Conservation (phyloP, 176 grass and related monocot species). For the Puccinellia tenuiflora region DNA sequence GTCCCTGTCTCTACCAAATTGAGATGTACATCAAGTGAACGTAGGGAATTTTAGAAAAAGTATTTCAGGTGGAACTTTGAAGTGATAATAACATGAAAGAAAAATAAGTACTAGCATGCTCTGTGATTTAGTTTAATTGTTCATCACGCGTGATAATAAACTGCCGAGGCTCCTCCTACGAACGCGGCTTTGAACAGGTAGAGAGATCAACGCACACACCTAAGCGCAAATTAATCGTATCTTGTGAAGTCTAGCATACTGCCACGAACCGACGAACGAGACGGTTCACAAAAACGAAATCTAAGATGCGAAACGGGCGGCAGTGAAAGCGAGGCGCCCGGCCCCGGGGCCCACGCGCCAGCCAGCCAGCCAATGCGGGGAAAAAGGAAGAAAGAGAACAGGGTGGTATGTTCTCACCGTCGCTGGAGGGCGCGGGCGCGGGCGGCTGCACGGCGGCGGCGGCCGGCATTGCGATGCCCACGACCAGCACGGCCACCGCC, state of each 20-base stretch:
- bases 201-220: neutral
- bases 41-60: neutral
- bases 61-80: neutral
- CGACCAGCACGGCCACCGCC: constrained; percentile 21
- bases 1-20: neutral
- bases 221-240: neutral
- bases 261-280: neutral
- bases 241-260: neutral
- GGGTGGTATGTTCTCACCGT: neutral
- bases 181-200: neutral
- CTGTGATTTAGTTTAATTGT: neutral
- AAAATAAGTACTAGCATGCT: neutral
- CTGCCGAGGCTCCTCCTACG: neutral
- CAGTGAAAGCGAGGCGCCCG: neutral
- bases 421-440: constrained; percentile 18
- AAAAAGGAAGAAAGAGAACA: neutral
- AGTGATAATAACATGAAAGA: neutral
- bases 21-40: neutral
- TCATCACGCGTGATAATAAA: neutral
- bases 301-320: neutral
- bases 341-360: neutral
- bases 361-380: neutral
- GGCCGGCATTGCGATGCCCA: constrained; percentile 32
- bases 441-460: constrained; percentile 14
- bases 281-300: neutral